These are phyloP conservation scores for Corchorus capsularis DNA, from an alignment of 345 rosid genomes.

Conservation along the genomic window DNA sequence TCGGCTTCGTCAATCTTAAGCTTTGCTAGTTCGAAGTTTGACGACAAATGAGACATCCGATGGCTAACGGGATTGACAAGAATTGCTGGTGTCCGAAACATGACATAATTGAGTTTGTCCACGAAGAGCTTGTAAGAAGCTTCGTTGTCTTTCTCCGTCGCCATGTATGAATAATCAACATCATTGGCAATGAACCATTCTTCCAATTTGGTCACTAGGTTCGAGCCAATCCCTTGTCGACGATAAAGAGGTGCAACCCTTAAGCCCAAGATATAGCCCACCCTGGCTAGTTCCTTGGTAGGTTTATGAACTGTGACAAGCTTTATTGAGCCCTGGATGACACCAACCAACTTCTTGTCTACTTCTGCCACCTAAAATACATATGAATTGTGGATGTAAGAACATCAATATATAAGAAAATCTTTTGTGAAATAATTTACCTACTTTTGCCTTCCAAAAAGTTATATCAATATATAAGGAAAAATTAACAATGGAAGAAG, in stretches of 20 bases:
- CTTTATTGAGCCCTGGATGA: conserved; percentile 78
- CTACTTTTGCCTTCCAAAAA: no score
- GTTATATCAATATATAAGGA: no score
- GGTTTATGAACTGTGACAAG: conserved; percentile 47
- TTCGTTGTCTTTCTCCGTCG: conserved; percentile 70
- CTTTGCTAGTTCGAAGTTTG: conserved; percentile 43
- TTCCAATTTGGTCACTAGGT: conserved; percentile 58
- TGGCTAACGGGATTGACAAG: conserved; percentile 66
- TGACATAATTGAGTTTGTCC: conserved; percentile 45
- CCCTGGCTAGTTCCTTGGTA: conserved; percentile 41
- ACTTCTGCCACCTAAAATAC: conserved; percentile 60
- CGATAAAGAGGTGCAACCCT: conserved; percentile 61
- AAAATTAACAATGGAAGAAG: no score
- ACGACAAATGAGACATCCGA: conserved; percentile 32
- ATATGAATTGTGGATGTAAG: background rate
- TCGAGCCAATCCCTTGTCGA: conserved; percentile 58
- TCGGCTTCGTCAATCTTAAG: conserved; percentile 59
- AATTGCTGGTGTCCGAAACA: conserved; percentile 64
- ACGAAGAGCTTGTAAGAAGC: conserved; percentile 65
- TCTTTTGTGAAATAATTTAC: no score
- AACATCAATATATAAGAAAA: background rate
- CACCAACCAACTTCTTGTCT: conserved; percentile 63
- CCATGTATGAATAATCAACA: conserved; percentile 74
- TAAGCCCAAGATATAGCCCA: conserved; percentile 70
- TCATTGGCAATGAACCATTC: conserved; percentile 64